phyloP scores from a whole-genome alignment of 1,284 basidiomycete species.

The Pseudozyma thailandica region DNA sequence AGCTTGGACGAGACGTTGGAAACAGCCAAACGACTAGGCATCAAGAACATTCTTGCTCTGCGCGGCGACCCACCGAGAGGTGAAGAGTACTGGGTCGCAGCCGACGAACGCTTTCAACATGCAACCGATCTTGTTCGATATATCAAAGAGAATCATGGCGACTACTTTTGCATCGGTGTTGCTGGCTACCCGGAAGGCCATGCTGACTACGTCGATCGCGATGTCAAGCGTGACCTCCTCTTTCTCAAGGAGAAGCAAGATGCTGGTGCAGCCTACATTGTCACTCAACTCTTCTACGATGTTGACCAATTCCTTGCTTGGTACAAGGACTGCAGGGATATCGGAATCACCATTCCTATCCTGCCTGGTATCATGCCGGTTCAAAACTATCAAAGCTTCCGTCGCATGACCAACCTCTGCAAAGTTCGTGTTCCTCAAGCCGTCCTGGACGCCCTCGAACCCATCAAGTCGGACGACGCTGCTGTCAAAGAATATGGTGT shows the following conservation, averaged over 20 bases:
- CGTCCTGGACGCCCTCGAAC: constrained; percentile 78
- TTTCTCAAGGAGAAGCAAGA: constrained; percentile 89
- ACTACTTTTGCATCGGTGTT: constrained; percentile 90
- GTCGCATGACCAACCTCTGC: constrained; percentile 87
- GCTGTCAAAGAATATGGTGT: constrained; percentile 87
- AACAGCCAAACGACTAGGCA: constrained; percentile 83
- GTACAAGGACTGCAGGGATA: constrained; percentile 46
- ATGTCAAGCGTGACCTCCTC: constrained; percentile 77
- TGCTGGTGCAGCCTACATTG: constrained; percentile 92
- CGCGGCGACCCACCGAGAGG: constrained; percentile 88
- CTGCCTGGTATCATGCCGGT: constrained; percentile 98
- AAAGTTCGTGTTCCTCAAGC: constrained; percentile 80
- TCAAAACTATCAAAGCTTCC: constrained; percentile 93
- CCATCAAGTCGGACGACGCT: constrained; percentile 81
- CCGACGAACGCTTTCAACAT: constrained; percentile 85
- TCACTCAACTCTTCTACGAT: constrained; percentile 98
- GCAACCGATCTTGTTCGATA: constrained; percentile 90
- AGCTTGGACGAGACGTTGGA: constrained; percentile 80
- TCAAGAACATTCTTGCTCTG: constrained; percentile 90
- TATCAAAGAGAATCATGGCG: constrained; percentile 85
- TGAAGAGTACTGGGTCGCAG: constrained; percentile 88
- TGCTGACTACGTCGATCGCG: constrained; percentile 73
- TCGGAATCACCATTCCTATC: constrained; percentile 89
- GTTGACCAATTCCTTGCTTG: constrained; percentile 72
- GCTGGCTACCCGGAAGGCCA: constrained; percentile 96